Evolutionary conservation across 1,284 basidiomycete genomes (phyloP).

Genomic region (Phenoliferia sp.): DNA sequence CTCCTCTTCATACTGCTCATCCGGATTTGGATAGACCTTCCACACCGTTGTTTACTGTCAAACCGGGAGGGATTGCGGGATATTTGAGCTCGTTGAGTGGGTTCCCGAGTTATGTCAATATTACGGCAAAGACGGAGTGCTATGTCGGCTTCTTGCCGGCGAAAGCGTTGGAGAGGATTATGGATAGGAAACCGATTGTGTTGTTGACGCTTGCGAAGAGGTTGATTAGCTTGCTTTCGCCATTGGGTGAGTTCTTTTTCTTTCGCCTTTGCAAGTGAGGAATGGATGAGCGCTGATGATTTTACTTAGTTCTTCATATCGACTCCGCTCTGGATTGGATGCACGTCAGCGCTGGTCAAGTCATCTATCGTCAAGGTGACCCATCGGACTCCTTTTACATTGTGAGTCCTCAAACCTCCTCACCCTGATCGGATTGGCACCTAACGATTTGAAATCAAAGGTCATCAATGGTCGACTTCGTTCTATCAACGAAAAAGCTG

Average conservation of each 20-base stretch:
- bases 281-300: not conserved
- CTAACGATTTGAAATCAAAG: constrained; percentile 3
- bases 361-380: constrained; percentile 87
- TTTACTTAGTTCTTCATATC: constrained; percentile 78
- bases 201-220: constrained; percentile 94
- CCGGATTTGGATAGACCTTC: no score
- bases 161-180: constrained; percentile 76
- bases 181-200: constrained; percentile 92
- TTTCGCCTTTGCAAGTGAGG: not conserved
- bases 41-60: constrained; percentile 73
- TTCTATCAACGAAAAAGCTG: constrained; percentile 60
- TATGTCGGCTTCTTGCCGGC: constrained; percentile 94
- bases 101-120: constrained; percentile 91
- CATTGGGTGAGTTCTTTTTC: constrained; percentile 57
- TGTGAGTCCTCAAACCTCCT: constrained; percentile 38
- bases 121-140: constrained; percentile 91
- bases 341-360: constrained; percentile 85
- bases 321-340: constrained; percentile 98
- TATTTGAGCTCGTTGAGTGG: constrained; percentile 92
- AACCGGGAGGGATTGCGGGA: constrained; percentile 95
- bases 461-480: constrained; percentile 93
- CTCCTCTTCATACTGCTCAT: not conserved
- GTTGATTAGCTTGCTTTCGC: constrained; percentile 86
- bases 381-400: constrained; percentile 93
- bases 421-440: not conserved